These are phyloP conservation scores for Inonotus hispidus DNA, from an alignment of 1,284 basidiomycete genomes.

Conservation along the genomic window DNA sequence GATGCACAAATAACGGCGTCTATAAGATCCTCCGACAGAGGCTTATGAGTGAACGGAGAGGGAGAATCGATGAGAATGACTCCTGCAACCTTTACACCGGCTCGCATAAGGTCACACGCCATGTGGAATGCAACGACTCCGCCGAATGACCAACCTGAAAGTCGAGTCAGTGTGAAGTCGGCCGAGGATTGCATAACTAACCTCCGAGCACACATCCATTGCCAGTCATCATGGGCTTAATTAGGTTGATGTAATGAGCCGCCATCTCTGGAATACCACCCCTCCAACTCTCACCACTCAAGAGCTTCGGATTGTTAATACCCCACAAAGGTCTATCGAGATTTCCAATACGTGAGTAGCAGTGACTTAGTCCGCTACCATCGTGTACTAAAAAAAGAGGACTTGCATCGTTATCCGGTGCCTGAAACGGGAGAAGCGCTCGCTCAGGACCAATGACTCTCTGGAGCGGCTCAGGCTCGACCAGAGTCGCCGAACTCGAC, in stretches of 20 bases:
- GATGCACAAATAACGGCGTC: constrained; percentile 24
- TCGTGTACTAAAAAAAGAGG: constrained; percentile 68
- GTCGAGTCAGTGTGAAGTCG: constrained; percentile 1
- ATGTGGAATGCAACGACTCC: constrained; percentile 65
- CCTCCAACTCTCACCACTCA: constrained; percentile 39
- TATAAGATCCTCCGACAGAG: constrained; percentile 47
- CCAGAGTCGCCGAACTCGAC: constrained; percentile 7
- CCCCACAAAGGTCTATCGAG: constrained; percentile 53
- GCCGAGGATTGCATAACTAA: constrained; percentile 26
- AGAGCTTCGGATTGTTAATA: constrained; percentile 51
- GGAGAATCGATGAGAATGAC: constrained; percentile 65
- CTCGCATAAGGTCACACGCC: constrained; percentile 43
- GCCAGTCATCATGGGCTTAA: constrained; percentile 30
- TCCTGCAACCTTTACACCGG: constrained; percentile 43
- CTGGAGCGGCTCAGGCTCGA: constrained; percentile 7
- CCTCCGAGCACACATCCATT: constrained; percentile 52
- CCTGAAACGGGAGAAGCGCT: constrained; percentile 38
- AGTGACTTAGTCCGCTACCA: constrained; percentile 55
- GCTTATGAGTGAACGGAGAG: constrained; percentile 41
- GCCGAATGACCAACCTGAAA: constrained; percentile 70
- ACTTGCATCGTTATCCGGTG: constrained; percentile 19
- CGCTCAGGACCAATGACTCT: constrained; percentile 27
- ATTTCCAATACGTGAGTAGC: constrained; percentile 43
- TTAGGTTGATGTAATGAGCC: constrained; percentile 39
- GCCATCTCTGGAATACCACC: constrained; percentile 49